These are phyloP conservation scores for Podospora comata DNA, from an alignment of 495 filamentous ascomycete species.

Conservation along the genomic window DNA sequence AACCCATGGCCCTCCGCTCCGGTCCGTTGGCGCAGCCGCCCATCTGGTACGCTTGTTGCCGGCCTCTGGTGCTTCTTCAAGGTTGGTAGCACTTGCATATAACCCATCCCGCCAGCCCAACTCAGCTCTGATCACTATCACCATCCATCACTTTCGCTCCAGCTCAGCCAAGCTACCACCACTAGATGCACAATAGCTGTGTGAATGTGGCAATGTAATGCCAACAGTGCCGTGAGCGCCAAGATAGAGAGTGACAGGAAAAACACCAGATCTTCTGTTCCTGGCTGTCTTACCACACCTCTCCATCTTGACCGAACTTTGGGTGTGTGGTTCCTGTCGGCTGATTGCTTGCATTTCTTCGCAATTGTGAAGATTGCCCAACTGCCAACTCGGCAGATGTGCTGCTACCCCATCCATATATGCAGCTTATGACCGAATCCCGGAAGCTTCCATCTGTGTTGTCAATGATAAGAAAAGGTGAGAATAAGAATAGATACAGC, in stretches of 20 bases:
- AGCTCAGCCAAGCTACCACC: not conserved
- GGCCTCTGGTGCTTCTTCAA: not conserved
- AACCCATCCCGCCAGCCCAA: not conserved
- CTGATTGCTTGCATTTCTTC: slow-evolving; percentile 7
- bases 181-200: not conserved
- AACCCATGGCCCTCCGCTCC: not conserved
- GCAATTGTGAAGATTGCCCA: not conserved
- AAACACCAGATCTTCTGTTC: not conserved
- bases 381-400: slow-evolving; percentile 4
- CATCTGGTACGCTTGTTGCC: not conserved
- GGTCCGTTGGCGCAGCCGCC: slow-evolving; percentile 20
- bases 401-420: not conserved
- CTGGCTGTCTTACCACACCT: not conserved
- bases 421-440: not conserved
- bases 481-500: not conserved
- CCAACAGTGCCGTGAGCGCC: not conserved
- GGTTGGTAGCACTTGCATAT: slow-evolving; percentile 7
- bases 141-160: not conserved
- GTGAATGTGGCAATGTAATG: not conserved
- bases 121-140: not conserved
- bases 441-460: not conserved
- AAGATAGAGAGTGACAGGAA: not conserved
- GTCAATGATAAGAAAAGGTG: not conserved
- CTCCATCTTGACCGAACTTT: not conserved
- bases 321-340: not conserved